Conservation (phyloP, 1,139 yeast species). For the Taiozyma onychis region DNA sequence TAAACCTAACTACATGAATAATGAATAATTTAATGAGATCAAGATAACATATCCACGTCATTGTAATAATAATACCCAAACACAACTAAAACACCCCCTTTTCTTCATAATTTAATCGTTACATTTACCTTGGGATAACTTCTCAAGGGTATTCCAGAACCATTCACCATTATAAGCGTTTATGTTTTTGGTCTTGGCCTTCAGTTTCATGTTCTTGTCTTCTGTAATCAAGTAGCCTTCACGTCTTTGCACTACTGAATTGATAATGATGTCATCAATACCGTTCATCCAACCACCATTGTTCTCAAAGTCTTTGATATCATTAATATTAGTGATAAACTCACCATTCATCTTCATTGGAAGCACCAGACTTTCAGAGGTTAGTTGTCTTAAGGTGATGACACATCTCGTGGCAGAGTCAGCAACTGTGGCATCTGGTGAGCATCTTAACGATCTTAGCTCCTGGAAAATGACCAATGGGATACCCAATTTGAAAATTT, state of each 20-base stretch:
- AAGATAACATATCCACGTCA: not conserved
- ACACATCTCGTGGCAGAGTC: constrained; percentile 82
- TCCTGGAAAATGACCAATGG: constrained; percentile 80
- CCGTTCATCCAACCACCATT: constrained; percentile 36
- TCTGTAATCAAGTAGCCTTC: constrained; percentile 48
- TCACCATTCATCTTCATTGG: constrained; percentile 60
- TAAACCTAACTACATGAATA: not conserved
- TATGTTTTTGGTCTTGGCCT: constrained; percentile 57
- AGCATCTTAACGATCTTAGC: constrained; percentile 63
- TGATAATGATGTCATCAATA: constrained; percentile 35
- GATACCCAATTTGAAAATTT: constrained; percentile 51
- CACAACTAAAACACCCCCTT: not conserved
- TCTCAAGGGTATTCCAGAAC: constrained; percentile 50
- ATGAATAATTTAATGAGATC: not conserved
- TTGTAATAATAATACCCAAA: not conserved
- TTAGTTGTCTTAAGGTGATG: constrained; percentile 63
- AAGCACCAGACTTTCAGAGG: constrained; percentile 50
- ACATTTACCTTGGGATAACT: constrained; percentile 24
- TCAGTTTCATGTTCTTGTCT: constrained; percentile 64
- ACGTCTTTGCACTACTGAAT: constrained; percentile 19
- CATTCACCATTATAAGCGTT: constrained; percentile 55
- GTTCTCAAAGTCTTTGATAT: constrained; percentile 35
- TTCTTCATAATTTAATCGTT: constrained; percentile 7
- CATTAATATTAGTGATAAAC: constrained; percentile 59
- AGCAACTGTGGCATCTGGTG: constrained; percentile 68